A percentile compares a stretch with the other conserved stretches of the same genome.
These are phyloP conservation scores for Daldinia bambusicola DNA, from an alignment of 495 filamentous ascomycete genomes.

Conservation along the genomic window DNA sequence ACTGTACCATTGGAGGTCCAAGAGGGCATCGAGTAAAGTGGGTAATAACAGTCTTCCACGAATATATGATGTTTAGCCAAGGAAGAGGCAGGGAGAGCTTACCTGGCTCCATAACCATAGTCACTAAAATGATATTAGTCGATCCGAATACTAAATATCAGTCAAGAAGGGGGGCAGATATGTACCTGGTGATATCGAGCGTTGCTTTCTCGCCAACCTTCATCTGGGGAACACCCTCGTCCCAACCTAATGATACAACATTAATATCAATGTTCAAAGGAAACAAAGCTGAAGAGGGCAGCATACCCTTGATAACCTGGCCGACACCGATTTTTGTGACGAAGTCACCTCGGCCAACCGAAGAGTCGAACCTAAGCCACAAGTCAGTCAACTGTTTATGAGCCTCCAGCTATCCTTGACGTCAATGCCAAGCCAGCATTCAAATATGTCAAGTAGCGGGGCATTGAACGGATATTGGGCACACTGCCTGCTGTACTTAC, in stretches of 20 bases:
- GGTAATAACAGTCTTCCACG: constrained; percentile 1
- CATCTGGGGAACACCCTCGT: constrained; percentile 84
- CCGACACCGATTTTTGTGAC: constrained; percentile 75
- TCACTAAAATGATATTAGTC: constrained; percentile 62
- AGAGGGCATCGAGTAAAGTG: constrained; percentile 6
- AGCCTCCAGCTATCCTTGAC: constrained; percentile 19
- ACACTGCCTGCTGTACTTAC: constrained; percentile 47
- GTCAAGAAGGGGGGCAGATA: constrained; percentile 13
- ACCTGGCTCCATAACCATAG: constrained; percentile 81
- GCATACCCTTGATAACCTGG: constrained; percentile 79
- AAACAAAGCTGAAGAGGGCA: constrained; percentile 6
- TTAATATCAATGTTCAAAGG: constrained; percentile 24
- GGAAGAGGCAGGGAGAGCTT: constrained; percentile 47
- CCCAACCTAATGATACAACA: constrained; percentile 72
- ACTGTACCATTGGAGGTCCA: background rate
- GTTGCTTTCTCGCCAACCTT: constrained; percentile 82
- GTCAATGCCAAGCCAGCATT: constrained; percentile 29
- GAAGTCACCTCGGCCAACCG: constrained; percentile 72
- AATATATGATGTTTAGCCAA: background rate
- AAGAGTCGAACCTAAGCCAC: constrained; percentile 78
- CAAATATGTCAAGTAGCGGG: constrained; percentile 5
- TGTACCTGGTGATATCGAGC: constrained; percentile 79
- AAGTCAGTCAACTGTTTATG: constrained; percentile 24
- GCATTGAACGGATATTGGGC: constrained; percentile 3
- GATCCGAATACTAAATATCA: constrained; percentile 19